Conservation (phyloP, 2,329 filamentous ascomycete species). For the Fusarium succisae region DNA sequence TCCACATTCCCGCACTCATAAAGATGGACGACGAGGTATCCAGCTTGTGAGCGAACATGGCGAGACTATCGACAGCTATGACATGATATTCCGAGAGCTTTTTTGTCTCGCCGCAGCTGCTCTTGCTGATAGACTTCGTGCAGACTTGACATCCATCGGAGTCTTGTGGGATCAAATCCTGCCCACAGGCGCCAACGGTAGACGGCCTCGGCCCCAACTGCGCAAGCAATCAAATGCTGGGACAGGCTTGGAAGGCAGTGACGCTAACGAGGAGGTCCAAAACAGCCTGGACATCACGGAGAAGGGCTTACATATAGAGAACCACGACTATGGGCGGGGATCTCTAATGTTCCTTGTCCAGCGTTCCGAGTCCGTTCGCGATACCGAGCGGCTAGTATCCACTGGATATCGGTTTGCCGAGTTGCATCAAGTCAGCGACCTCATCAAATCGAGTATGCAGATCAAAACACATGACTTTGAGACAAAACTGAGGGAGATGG, state of each 20-base stretch:
- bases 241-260: slow-evolving; percentile 11
- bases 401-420: slow-evolving; percentile 82
- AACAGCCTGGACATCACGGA: slow-evolving; percentile 51
- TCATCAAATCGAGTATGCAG: slow-evolving; percentile 78
- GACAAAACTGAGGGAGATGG: slow-evolving; percentile 70
- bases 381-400: slow-evolving; percentile 72
- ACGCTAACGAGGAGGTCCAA: slow-evolving; percentile 28
- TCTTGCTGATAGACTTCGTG: slow-evolving; percentile 74
- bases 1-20: slow-evolving; percentile 42
- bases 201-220: slow-evolving; percentile 25
- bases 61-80: slow-evolving; percentile 73
- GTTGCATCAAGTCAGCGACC: slow-evolving; percentile 71
- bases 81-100: slow-evolving; percentile 80
- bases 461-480: slow-evolving; percentile 72
- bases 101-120: slow-evolving; percentile 83
- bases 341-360: slow-evolving; percentile 84
- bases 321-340: slow-evolving; percentile 68
- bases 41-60: slow-evolving; percentile 63
- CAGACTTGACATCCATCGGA: slow-evolving; percentile 70
- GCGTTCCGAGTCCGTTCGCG: slow-evolving; percentile 63
- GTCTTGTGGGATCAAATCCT: slow-evolving; percentile 80
- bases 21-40: slow-evolving; percentile 44
- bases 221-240: slow-evolving; percentile 31
- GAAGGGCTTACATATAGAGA: slow-evolving; percentile 48
- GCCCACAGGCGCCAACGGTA: slow-evolving; percentile 62